phyloP scores from a whole-genome alignment of 352 stramenopile genomes.

The Phytophthora hybrid region DNA sequence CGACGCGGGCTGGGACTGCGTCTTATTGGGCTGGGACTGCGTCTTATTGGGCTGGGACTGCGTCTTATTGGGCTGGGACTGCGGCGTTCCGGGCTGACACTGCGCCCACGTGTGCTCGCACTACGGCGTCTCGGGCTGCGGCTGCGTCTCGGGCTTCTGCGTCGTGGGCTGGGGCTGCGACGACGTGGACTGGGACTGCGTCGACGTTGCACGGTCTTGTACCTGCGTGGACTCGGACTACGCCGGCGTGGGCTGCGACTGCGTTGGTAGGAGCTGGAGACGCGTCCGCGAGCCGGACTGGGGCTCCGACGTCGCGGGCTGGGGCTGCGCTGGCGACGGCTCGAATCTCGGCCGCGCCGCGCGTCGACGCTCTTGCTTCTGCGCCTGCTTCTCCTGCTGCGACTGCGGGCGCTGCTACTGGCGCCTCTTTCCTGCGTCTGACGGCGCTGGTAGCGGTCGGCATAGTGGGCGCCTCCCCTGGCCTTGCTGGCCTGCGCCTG shows the following conservation, averaged over 20 bases:
- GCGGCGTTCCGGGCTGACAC: too few relatives aligned
- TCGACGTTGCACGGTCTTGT: too few relatives aligned
- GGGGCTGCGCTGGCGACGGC: conserved; percentile 6
- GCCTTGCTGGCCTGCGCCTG: background rate
- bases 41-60: conserved; percentile 21
- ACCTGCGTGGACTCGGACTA: conserved; percentile 2
- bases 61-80: too few relatives aligned
- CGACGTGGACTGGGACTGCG: conserved; percentile 19
- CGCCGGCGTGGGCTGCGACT: conserved; percentile 14
- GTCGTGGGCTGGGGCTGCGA: conserved; percentile 10
- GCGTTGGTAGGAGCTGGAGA: conserved; percentile 1
- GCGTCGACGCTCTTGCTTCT: conserved; percentile 33
- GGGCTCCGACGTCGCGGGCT: conserved; percentile 15
- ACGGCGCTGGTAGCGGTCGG: conserved; percentile 11
- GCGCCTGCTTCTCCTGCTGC: conserved; percentile 18
- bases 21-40: too few relatives aligned
- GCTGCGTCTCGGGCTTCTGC: conserved; percentile 1
- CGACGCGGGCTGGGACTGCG: conserved; percentile 14
- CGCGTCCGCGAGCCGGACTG: background rate
- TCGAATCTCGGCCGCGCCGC: background rate
- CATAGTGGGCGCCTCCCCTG: background rate
- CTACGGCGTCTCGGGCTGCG: background rate
- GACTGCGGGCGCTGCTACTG: too few relatives aligned
- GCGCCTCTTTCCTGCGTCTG: conserved; percentile 1
- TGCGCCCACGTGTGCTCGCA: too few relatives aligned